These are phyloP conservation scores for Elasticomyces elasticus DNA, from an alignment of 495 filamentous ascomycete species.

Conservation along the genomic window DNA sequence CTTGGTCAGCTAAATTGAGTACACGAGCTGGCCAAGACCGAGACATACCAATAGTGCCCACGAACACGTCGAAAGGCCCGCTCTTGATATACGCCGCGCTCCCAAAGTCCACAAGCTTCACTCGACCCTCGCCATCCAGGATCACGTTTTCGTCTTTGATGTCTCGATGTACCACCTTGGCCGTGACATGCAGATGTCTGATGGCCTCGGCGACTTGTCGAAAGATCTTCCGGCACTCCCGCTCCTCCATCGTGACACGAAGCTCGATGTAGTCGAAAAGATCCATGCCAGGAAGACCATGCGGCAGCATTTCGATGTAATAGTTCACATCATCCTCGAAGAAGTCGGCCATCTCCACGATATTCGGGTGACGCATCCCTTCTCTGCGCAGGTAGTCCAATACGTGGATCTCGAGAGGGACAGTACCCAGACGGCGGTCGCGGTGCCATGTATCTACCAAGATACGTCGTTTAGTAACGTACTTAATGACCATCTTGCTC, in stretches of 20 bases:
- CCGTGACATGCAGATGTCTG: constrained; percentile 83
- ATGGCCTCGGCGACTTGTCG: constrained; percentile 81
- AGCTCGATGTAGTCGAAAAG: constrained; percentile 98
- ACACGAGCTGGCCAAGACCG: background rate
- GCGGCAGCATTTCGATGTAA: constrained; percentile 97
- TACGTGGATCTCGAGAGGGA: constrained; percentile 95
- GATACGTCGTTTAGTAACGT: constrained; percentile 93
- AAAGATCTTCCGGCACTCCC: constrained; percentile 89
- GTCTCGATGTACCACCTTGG: constrained; percentile 87
- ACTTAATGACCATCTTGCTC: constrained; percentile 90
- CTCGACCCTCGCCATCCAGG: constrained; percentile 85
- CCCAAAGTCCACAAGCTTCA: constrained; percentile 97
- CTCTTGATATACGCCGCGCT: constrained; percentile 97
- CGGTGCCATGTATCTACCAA: constrained; percentile 98
- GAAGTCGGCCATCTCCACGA: constrained; percentile 97
- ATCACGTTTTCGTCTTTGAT: constrained; percentile 99
- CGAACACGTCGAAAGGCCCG: constrained; percentile 97
- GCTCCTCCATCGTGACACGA: constrained; percentile 90
- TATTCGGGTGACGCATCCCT: constrained; percentile 82
- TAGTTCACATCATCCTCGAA: constrained; percentile 98
- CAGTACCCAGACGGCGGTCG: constrained; percentile 87
- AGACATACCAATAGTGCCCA: constrained; percentile 87
- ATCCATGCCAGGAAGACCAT: constrained; percentile 96
- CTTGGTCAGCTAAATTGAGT: background rate
- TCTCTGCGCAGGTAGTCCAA: constrained; percentile 86